Evolutionary conservation across 768 basidiomycete species (phyloP), one percentile per base, ranked within the genome.

Genomic region (Suillus sp.): DNA sequence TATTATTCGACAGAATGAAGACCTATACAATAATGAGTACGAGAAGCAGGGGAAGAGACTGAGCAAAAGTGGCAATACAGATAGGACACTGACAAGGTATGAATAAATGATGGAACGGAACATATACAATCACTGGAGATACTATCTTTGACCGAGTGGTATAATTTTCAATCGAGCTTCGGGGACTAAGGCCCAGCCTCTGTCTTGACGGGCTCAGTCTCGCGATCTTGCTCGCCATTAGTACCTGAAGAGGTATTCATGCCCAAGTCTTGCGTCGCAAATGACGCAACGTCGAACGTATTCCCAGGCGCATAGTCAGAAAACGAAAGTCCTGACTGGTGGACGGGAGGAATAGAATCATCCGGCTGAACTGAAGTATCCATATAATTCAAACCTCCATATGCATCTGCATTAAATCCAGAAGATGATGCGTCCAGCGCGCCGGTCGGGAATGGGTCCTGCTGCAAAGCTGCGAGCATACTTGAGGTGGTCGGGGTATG

Each of bases 401-500:
- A 93, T 25, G 85, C 82, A 71, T 91, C 90, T 27, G 88, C 71
- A 73, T 82, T 85, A 74, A 91, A 93, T 35, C 80, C 80, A 7
- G 84, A 81, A 51, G 84, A 75, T 62, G 84, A 75, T 18, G 88
- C 82, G 74, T 93, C 92, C 69, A 92, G 79, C 60, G 89, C 79
- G 62, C 85, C 84, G 37, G 83, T 67, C 25, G 86, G 82, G 77
- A 90, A 93, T 27, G 88, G 72, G 62, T 92, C 91, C 55, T 87
- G 86, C 72, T 93, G 92, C 68, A 95, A 80, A 11, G 92, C 92
- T 42, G 93, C 93, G 67, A 94, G 84, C 93, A 95, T 94, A 76
- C 90, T 93, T 62, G 92, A 92, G 32, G 92, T 93, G 7, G 92
- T 94, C 9, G 93, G 92, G 22, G 91, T 92, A 72, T 92, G 87